Percentiles rank a stretch among this genome's conserved stretches.
phyloP scores from a whole-genome alignment of 192 early-diverging fungal genomes.

The Coemansia sp. region DNA sequence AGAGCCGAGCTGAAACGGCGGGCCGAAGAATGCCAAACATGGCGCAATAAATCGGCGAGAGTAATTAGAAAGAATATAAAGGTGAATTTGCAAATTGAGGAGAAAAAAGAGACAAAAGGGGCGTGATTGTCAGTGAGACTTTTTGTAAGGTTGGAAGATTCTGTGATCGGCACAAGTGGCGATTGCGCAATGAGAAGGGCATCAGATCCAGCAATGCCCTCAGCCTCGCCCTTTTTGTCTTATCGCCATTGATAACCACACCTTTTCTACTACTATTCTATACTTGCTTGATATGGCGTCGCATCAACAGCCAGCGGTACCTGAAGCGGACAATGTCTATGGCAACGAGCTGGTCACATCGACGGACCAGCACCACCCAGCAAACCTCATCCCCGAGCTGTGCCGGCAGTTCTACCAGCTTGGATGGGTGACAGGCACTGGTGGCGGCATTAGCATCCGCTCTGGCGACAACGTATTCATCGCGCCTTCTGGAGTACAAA shows the following conservation, averaged over 20 bases:
- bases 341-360: constrained; percentile 56
- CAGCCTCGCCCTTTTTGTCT: neutral
- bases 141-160: too few species aligned
- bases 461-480: constrained; percentile 76
- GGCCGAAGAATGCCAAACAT: constrained; percentile 41
- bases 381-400: constrained; percentile 78
- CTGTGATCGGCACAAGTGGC: too few species aligned
- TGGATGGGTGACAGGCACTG: constrained; percentile 63
- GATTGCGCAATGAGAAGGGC: too few species aligned
- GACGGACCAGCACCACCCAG: constrained; percentile 62
- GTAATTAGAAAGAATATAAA: constrained; percentile 1
- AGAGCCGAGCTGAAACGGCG: constrained; percentile 22
- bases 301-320: neutral
- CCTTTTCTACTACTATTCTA: neutral
- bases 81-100: too few species aligned
- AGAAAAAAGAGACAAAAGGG: constrained; percentile 4
- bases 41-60: neutral
- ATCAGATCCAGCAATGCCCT: too few species aligned
- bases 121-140: too few species aligned
- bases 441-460: constrained; percentile 84
- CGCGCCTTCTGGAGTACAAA: constrained; percentile 94
- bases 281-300: neutral
- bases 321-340: neutral
- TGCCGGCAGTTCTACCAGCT: constrained; percentile 73
- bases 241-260: neutral